Evolutionary conservation across 2,329 filamentous ascomycete species (phyloP), one percentile per base, ranked within the genome.

Genomic region (Nemania sp.): DNA sequence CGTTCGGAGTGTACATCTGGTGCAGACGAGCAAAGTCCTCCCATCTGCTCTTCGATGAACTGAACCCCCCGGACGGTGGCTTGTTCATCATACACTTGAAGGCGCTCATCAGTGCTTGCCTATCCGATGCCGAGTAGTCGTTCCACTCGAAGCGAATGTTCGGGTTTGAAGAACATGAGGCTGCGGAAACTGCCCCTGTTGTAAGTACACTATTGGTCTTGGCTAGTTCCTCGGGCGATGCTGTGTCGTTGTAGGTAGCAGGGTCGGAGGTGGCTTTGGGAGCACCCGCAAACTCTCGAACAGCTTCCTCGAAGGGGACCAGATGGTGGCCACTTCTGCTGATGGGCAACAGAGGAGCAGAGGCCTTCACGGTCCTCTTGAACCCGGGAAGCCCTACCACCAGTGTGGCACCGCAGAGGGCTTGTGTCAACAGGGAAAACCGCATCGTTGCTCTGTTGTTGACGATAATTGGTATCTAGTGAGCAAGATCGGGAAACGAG

Each of bases 61-160:
- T 12, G 43, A 65, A 65, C 39, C 13, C 47, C 2, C 61, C 61
- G 1, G 63, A 57, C 5, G 63, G 11, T 18, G 61, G 54, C 39
- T 57, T 57, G 17, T 47, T 54, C 61, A 64, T 59, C 48, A 65
- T 21, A 21, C 63, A 65, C 45, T 65, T 61, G 55, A 65, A 57
- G 32, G 63, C 60, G 13, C 7, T 35, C 58, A 65, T 64, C 18
- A 65, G 58, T 4, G 61, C 63, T 18, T 65, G 57, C 17, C 53
- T 59, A 40, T 64, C 55, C 13, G 63, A 51, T 3, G 54, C 20
- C 39, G 57, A 54, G 40, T 64, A 64, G 43, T 65, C 32, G 18
- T 64, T 58, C 63, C 63, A 65, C 34, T 65, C 63, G 17, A 29
- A 64, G 18, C 63, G 63, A 32, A 64, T n/a, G 34, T 61, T 65